Evolutionary conservation across 192 early-diverging fungal species (phyloP), one percentile per base, ranked within the genome.

Genomic region (Backusella parvicylindrica): DNA sequence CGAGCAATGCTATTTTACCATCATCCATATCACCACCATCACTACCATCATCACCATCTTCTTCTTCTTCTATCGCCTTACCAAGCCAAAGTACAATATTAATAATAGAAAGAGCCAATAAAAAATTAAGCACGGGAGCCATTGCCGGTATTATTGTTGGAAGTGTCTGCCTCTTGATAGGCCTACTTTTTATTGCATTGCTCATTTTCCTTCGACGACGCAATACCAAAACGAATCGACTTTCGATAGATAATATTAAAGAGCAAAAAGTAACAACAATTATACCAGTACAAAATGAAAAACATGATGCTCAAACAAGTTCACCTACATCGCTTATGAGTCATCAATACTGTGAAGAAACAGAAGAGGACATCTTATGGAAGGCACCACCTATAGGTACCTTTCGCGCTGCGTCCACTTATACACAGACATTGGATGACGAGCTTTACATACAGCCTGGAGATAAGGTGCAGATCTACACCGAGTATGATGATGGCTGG

Each of bases 401-500:
- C 8, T 89, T 80, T 49, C 79, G 35, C 26, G 86, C 84, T 4
- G 64, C 83, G 2, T 74, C 80, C 8, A 85, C 83, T 28, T 87
- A 87, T 60, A 81, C 82, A 23, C 88, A 86, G 12, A 84, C 86
- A 4, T 68, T 89, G 41, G 74, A 77, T 32, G 88, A 89, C 50
- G 88, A 89, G 67, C 81, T 89, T 43, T 84, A 86, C 72, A 85
- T 89, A 50, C 82, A 84, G 49, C 72, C 75, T 16, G 86, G 88
- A 11, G 88, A 89, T 50, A 80, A 83, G 0, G 81, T 89, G 18
- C 83, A 84, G 18, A 78, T 89, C 15, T 47, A 86, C 9, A 77
- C 81, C 28, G 84, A 86, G 63, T 89, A 86, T 49, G 88, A 89
- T 65, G 88, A 89, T 78, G 88, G 88, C 7, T 89, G 88, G 88